Conservation (phyloP, 1,139 yeast species). For the Scheffersomyces cryptocercus region DNA sequence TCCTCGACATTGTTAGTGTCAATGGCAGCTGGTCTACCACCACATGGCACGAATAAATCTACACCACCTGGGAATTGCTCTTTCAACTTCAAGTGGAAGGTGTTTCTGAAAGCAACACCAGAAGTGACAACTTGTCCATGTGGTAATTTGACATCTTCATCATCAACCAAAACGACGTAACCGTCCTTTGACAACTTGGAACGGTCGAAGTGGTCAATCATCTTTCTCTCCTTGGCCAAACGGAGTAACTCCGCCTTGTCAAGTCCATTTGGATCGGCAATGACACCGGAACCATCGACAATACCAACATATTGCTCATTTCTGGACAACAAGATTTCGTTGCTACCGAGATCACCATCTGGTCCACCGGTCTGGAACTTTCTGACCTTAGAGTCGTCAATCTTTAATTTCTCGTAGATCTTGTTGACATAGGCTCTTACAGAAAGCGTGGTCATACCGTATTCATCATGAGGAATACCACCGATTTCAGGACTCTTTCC, state of each 20-base stretch:
- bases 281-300: constrained; percentile 95
- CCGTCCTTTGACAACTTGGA: constrained; percentile 72
- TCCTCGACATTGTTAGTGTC: constrained; percentile 79
- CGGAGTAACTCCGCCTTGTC: constrained; percentile 76
- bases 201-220: constrained; percentile 70
- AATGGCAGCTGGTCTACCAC: constrained; percentile 97
- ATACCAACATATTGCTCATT: constrained; percentile 83
- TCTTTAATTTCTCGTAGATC: constrained; percentile 73
- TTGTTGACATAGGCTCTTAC: constrained; percentile 92
- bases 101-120: constrained; percentile 91
- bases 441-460: constrained; percentile 96
- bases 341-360: constrained; percentile 96
- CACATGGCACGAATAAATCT: constrained; percentile 93
- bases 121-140: constrained; percentile 72
- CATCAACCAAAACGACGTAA: constrained; percentile 84
- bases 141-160: constrained; percentile 76
- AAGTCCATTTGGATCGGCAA: constrained; percentile 88
- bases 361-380: constrained; percentile 99
- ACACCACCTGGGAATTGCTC: constrained; percentile 61
- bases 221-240: constrained; percentile 76
- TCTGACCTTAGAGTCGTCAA: constrained; percentile 58
- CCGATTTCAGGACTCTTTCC: constrained; percentile 92
- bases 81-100: constrained; percentile 77
- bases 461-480: constrained; percentile 97
- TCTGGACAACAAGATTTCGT: constrained; percentile 83